A percentile compares a stretch with the other conserved stretches of the same genome.
These are phyloP conservation scores for Paxillus rubicundulus DNA, from an alignment of 768 basidiomycete species.

Conservation along the genomic window DNA sequence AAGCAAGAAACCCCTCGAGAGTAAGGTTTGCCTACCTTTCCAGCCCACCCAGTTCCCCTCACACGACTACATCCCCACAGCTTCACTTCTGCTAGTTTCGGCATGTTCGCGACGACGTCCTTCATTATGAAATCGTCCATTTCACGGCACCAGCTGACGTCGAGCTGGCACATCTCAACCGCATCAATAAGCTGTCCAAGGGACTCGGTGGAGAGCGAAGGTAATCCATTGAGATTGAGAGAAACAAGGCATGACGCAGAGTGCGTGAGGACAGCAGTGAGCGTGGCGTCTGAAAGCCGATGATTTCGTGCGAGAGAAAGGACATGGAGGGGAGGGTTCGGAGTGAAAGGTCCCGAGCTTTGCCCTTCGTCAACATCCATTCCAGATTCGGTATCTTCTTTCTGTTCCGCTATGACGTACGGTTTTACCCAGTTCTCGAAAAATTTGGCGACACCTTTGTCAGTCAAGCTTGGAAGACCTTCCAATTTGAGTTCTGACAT, in stretches of 20 bases:
- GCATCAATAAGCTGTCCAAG: slow-evolving; percentile 39
- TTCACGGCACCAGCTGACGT: slow-evolving; percentile 83
- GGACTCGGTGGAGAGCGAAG: slow-evolving; percentile 50
- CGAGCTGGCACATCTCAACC: slow-evolving; percentile 52
- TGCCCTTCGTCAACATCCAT: slow-evolving; percentile 20
- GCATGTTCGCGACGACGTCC: slow-evolving; percentile 51
- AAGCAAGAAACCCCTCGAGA: not conserved
- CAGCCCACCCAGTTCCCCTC: slow-evolving; percentile 41
- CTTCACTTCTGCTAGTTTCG: slow-evolving; percentile 42
- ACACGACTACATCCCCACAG: slow-evolving; percentile 56
- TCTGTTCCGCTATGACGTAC: slow-evolving; percentile 1
- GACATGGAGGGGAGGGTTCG: slow-evolving; percentile 46
- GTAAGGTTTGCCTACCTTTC: slow-evolving; percentile 38
- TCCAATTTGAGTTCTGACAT: slow-evolving; percentile 56
- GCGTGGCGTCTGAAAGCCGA: slow-evolving; percentile 48
- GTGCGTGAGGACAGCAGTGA: slow-evolving; percentile 63
- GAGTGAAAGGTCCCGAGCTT: slow-evolving; percentile 6
- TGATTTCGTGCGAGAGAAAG: slow-evolving; percentile 68
- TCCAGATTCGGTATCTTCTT: slow-evolving; percentile 12
- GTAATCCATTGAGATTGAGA: slow-evolving; percentile 79
- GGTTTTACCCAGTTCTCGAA: slow-evolving; percentile 54
- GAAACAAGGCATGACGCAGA: slow-evolving; percentile 56
- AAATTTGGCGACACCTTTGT: slow-evolving; percentile 65
- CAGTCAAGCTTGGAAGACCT: slow-evolving; percentile 60
- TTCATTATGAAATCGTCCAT: slow-evolving; percentile 83